Evolutionary conservation across 148 eudicot species (phyloP).

Genomic region (Persicaria tinctoria): DNA sequence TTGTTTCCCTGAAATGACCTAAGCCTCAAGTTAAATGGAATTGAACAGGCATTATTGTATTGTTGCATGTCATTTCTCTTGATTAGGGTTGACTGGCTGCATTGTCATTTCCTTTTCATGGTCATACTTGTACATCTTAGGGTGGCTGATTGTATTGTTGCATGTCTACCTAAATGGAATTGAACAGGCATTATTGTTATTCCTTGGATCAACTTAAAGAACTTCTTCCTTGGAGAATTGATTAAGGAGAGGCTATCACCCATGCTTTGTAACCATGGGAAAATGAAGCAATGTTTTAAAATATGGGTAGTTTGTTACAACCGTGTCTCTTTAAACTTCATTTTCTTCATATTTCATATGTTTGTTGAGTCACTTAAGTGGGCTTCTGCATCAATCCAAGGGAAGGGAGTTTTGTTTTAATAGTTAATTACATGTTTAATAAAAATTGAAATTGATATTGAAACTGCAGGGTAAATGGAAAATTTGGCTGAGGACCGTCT

Average conservation of each 20-base stretch:
- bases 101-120: background rate
- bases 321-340: background rate
- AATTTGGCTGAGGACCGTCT: slow-evolving; percentile 47
- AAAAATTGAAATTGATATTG: background rate
- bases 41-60: too few relatives aligned
- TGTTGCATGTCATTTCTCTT: too few relatives aligned
- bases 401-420: background rate
- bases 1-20: background rate
- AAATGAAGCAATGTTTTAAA: background rate
- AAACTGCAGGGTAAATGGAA: slow-evolving; percentile 33
- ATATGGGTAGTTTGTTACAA: background rate
- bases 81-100: too few relatives aligned
- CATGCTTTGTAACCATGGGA: background rate
- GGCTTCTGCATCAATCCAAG: background rate
- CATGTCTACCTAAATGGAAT: background rate
- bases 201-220: background rate
- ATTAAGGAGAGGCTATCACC: background rate
- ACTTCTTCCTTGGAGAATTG: background rate
- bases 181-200: background rate
- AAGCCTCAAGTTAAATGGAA: background rate
- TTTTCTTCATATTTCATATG: background rate
- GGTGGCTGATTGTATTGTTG: background rate
- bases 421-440: background rate
- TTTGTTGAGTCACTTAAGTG: background rate
- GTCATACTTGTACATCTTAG: background rate